A percentile compares a stretch with the other conserved stretches of the same genome.
These are phyloP conservation scores for Syzygium jambos DNA, from an alignment of 345 rosid genomes.

Conservation along the genomic window DNA sequence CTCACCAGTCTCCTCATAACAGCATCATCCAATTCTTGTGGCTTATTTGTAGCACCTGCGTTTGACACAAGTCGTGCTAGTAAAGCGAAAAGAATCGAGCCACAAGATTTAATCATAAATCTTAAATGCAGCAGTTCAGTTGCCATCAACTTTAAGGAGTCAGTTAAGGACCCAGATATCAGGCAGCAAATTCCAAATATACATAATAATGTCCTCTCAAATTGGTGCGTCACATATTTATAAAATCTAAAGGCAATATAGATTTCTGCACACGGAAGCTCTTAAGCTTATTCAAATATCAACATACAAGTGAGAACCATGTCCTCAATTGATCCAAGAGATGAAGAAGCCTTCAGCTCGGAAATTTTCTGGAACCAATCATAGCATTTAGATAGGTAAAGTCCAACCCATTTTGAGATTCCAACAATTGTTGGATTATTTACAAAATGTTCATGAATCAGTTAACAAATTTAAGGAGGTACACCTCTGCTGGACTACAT, in stretches of 20 bases:
- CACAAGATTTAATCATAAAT: not conserved
- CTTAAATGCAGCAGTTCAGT: not conserved
- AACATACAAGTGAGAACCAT: not conserved
- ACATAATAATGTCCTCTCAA: not conserved
- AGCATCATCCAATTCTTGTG: slow-evolving; percentile 96
- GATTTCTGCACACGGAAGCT: not conserved
- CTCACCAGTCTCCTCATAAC: slow-evolving; percentile 90
- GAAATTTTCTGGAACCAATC: not conserved
- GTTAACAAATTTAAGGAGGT: not conserved
- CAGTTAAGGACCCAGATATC: not conserved
- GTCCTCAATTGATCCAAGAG: not conserved
- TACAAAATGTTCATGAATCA: not conserved
- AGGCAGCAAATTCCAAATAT: not conserved
- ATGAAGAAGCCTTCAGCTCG: not conserved
- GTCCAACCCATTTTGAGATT: not conserved
- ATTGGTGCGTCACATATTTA: not conserved
- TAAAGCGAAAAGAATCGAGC: not conserved
- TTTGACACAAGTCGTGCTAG: slow-evolving; percentile 1
- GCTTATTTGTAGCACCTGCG: slow-evolving; percentile 97
- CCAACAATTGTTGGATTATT: not conserved
- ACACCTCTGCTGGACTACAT: not conserved
- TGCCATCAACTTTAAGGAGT: not conserved
- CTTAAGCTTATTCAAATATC: not conserved
- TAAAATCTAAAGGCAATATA: not conserved
- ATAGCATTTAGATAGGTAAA: not conserved